phyloP scores from a whole-genome alignment of 495 filamentous ascomycete genomes.

The Opeltia flavorubescens region DNA sequence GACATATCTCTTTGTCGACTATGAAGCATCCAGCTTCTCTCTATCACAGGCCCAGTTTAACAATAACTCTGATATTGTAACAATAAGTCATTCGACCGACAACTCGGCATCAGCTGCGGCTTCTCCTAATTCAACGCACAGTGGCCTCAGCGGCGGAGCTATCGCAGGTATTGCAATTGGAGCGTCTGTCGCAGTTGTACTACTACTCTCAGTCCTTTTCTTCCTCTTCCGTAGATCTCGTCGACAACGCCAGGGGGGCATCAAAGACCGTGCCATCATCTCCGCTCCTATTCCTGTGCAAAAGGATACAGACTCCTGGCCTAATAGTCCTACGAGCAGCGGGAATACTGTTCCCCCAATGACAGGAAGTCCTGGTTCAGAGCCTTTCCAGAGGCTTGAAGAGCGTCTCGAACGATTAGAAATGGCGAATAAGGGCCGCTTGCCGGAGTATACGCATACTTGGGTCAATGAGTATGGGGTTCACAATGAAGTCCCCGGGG shows the following conservation, averaged over 20 bases:
- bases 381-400: not conserved
- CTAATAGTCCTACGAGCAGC: not conserved
- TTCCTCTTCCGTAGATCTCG: not conserved
- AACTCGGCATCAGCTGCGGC: not conserved
- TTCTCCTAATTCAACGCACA: not conserved
- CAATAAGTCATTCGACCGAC: conserved; percentile 5
- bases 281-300: not conserved
- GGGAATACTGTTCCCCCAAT: not conserved
- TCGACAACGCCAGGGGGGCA: not conserved
- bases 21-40: conserved; percentile 11
- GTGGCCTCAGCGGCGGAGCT: conserved; percentile 18
- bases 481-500: not conserved
- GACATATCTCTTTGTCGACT: conserved; percentile 21
- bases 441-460: not conserved
- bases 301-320: not conserved
- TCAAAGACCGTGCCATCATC: not conserved
- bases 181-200: conserved; percentile 9
- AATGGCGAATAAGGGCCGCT: not conserved
- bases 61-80: conserved; percentile 5
- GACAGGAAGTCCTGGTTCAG: not conserved
- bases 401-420: not conserved
- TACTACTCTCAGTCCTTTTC: conserved; percentile 6
- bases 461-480: not conserved
- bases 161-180: conserved; percentile 19
- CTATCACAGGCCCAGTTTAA: conserved; percentile 9